A percentile compares a stretch with the other conserved stretches of the same genome.
Evolutionary conservation across 176 grass and related monocot species (phyloP).

Genomic region (Guadua angustifolia): DNA sequence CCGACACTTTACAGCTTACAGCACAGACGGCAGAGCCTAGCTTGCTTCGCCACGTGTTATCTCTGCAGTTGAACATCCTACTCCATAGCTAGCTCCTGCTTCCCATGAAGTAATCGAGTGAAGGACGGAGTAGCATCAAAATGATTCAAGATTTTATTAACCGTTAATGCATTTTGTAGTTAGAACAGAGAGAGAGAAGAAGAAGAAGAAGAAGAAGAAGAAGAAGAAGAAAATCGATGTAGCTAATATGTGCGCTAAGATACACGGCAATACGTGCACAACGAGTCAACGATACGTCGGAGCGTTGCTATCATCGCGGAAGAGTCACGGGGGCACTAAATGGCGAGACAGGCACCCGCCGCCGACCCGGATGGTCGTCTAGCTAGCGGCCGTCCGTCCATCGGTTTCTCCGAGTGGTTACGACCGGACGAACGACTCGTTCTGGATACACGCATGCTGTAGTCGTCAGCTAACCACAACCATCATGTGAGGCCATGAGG

Average conservation of each 20-base stretch:
- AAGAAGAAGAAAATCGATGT: neutral
- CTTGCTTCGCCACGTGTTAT: neutral
- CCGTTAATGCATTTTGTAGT: neutral
- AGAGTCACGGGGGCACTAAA: neutral
- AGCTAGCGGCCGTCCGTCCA: neutral
- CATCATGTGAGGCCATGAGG: neutral
- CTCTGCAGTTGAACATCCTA: neutral
- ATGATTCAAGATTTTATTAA: neutral
- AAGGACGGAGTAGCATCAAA: neutral
- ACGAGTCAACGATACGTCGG: too few relatives aligned
- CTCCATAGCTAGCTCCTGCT: neutral
- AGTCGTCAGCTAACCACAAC: neutral
- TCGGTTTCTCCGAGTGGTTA: neutral
- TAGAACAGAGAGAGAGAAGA: neutral
- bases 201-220: too few relatives aligned
- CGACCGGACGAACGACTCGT: neutral
- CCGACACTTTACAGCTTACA: slow-evolving; percentile 23
- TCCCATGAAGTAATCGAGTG: neutral
- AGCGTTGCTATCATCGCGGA: neutral
- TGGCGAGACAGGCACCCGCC: neutral
- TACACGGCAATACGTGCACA: neutral
- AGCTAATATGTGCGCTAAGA: neutral
- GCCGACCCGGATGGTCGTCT: neutral
- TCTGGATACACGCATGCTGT: neutral
- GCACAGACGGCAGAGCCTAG: neutral